Percentiles rank a stretch among this genome's conserved stretches.
These are phyloP conservation scores for Earliella scabrosa DNA, from an alignment of 1,284 basidiomycete species.

Conservation along the genomic window DNA sequence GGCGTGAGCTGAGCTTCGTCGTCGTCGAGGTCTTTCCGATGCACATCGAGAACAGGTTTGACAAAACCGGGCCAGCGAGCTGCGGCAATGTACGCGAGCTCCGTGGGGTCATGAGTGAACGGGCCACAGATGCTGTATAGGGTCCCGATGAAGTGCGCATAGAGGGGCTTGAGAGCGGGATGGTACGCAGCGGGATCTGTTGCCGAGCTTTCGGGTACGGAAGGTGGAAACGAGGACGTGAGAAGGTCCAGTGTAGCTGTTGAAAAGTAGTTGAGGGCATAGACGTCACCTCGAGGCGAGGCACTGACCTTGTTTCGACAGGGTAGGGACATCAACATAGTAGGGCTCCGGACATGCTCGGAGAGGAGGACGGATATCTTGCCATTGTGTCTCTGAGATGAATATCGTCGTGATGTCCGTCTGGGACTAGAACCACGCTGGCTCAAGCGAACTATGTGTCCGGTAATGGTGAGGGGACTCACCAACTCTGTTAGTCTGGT, in stretches of 20 bases:
- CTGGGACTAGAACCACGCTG: slow-evolving; percentile 46
- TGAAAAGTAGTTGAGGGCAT: slow-evolving; percentile 4
- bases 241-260: slow-evolving; percentile 47
- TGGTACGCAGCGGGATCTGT: slow-evolving; percentile 47
- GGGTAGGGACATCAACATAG: slow-evolving; percentile 64
- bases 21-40: slow-evolving; percentile 30
- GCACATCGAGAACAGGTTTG: slow-evolving; percentile 63
- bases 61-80: slow-evolving; percentile 84
- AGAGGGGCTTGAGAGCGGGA: slow-evolving; percentile 60
- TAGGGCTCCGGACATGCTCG: slow-evolving; percentile 81
- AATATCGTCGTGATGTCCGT: slow-evolving; percentile 63
- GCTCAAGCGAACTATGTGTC: too few species aligned
- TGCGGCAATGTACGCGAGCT: slow-evolving; percentile 76
- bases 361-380: slow-evolving; percentile 69
- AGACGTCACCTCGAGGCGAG: neutral
- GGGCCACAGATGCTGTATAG: slow-evolving; percentile 68
- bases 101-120: slow-evolving; percentile 69
- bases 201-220: slow-evolving; percentile 23
- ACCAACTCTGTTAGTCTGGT: slow-evolving; percentile 79
- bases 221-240: slow-evolving; percentile 34
- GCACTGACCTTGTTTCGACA: slow-evolving; percentile 62
- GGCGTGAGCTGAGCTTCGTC: slow-evolving; percentile 25
- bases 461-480: too few species aligned
- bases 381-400: slow-evolving; percentile 74
- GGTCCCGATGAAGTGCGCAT: slow-evolving; percentile 66